A percentile compares a stretch with the other conserved stretches of the same genome.
Conservation (phyloP, 345 rosid species). For the Dimocarpus longan region DNA sequence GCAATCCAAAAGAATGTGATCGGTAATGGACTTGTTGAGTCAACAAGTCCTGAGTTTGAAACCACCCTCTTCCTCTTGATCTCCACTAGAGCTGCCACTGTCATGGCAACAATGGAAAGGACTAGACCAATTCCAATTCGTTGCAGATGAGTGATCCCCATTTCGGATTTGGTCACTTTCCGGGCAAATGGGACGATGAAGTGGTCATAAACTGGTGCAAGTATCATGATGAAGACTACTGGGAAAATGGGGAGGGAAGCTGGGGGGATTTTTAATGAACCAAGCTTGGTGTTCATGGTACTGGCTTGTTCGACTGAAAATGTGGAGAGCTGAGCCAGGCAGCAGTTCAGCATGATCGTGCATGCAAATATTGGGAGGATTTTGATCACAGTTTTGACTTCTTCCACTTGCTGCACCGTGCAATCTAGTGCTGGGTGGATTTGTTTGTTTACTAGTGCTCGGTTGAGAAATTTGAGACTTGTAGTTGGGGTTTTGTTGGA, state of each 20-base stretch:
- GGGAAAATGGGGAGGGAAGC: slow-evolving; percentile 84
- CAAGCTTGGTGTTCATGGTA: slow-evolving; percentile 71
- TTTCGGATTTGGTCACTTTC: slow-evolving; percentile 62
- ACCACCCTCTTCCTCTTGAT: slow-evolving; percentile 68
- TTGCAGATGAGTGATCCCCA: slow-evolving; percentile 67
- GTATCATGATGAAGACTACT: slow-evolving; percentile 67
- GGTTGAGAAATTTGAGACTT: slow-evolving; percentile 55
- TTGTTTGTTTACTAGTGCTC: slow-evolving; percentile 49
- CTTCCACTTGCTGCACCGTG: slow-evolving; percentile 64
- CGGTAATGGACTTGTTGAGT: slow-evolving; percentile 48
- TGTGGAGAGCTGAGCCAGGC: slow-evolving; percentile 82
- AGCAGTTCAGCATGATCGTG: slow-evolving; percentile 80
- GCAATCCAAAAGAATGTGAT: slow-evolving; percentile 72
- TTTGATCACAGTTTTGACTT: slow-evolving; percentile 67
- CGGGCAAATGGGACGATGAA: slow-evolving; percentile 68
- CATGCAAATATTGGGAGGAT: slow-evolving; percentile 76
- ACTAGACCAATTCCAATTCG: slow-evolving; percentile 70
- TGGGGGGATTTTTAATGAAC: slow-evolving; percentile 66
- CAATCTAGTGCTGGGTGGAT: slow-evolving; percentile 48
- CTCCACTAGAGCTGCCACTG: slow-evolving; percentile 74
- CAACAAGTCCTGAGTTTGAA: slow-evolving; percentile 36
- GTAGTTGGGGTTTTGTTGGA: slow-evolving; percentile 31
- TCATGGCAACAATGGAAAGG: slow-evolving; percentile 72
- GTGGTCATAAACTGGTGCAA: slow-evolving; percentile 78
- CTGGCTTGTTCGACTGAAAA: slow-evolving; percentile 81